Conservation (phyloP, 2,329 filamentous ascomycete genomes). For the Pseudogymnoascus sp. region DNA sequence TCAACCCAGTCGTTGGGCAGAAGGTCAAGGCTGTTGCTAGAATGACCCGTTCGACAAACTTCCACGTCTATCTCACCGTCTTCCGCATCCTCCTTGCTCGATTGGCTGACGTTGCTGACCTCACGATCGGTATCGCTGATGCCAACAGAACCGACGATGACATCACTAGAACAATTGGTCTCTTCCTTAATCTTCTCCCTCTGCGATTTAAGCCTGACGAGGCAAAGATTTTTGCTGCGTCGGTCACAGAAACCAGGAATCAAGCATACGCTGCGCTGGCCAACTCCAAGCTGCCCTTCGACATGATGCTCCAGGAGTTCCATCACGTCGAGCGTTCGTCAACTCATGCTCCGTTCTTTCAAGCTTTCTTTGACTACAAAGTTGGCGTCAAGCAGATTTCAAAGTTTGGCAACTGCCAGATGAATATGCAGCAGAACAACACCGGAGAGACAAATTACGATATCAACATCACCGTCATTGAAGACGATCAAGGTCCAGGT, state of each 20-base stretch:
- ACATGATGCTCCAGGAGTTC: conserved; percentile 17
- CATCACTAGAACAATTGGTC: conserved; percentile 33
- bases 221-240: conserved; percentile 25
- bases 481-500: conserved; percentile 8
- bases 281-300: conserved; percentile 18
- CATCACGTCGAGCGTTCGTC: conserved; percentile 16
- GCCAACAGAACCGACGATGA: conserved; percentile 31
- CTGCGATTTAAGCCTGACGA: conserved; percentile 29
- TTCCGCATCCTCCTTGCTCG: conserved; percentile 32
- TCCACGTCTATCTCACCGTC: conserved; percentile 39
- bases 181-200: conserved; percentile 42
- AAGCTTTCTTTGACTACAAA: conserved; percentile 19
- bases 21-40: conserved; percentile 22
- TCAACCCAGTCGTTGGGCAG: conserved; percentile 17
- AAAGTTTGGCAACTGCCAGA: conserved; percentile 15
- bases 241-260: conserved; percentile 20
- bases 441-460: conserved; percentile 25
- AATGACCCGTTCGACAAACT: conserved; percentile 29
- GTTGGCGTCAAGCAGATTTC: conserved; percentile 18
- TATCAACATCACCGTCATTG: conserved; percentile 17
- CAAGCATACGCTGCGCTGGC: conserved; percentile 18
- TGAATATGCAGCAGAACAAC: conserved; percentile 16
- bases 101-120: conserved; percentile 29
- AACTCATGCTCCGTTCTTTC: conserved; percentile 17
- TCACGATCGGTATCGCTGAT: conserved; percentile 42